These are phyloP conservation scores for Xanthoparmelia taractica DNA, from an alignment of 495 filamentous ascomycete species.

Conservation along the genomic window DNA sequence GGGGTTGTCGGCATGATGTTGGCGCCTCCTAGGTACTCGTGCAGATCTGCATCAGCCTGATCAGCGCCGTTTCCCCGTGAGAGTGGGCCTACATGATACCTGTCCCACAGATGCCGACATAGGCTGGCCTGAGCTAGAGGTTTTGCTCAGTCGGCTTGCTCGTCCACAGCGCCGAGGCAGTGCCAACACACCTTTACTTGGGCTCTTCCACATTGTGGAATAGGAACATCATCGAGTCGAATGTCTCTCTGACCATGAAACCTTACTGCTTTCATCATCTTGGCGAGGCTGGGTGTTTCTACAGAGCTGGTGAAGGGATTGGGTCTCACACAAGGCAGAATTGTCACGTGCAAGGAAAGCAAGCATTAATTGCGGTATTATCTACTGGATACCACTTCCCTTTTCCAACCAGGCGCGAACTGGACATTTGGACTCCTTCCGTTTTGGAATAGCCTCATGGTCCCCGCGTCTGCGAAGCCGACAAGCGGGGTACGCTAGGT, in stretches of 20 bases:
- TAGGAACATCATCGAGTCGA: conserved; percentile 36
- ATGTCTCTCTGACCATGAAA: conserved; percentile 39
- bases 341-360: not conserved
- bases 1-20: conserved; percentile 43
- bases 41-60: conserved; percentile 39
- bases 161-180: not conserved
- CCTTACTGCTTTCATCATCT: conserved; percentile 38
- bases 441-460: not conserved
- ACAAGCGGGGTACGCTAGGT: not conserved
- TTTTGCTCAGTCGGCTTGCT: not conserved
- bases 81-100: conserved; percentile 28
- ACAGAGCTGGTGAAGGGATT: not conserved
- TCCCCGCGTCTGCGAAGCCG: not conserved
- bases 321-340: not conserved
- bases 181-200: conserved; percentile 35
- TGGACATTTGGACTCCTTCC: not conserved
- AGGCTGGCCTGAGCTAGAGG: conserved; percentile 44
- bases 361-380: not conserved
- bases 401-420: not conserved
- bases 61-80: conserved; percentile 4
- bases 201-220: conserved; percentile 34
- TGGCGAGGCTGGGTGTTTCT: not conserved
- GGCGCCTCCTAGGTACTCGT: conserved; percentile 52
- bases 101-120: conserved; percentile 51
- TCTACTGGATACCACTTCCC: not conserved